Conservation (phyloP, 352 stramenopile genomes). For the Pythium folliculosum region DNA sequence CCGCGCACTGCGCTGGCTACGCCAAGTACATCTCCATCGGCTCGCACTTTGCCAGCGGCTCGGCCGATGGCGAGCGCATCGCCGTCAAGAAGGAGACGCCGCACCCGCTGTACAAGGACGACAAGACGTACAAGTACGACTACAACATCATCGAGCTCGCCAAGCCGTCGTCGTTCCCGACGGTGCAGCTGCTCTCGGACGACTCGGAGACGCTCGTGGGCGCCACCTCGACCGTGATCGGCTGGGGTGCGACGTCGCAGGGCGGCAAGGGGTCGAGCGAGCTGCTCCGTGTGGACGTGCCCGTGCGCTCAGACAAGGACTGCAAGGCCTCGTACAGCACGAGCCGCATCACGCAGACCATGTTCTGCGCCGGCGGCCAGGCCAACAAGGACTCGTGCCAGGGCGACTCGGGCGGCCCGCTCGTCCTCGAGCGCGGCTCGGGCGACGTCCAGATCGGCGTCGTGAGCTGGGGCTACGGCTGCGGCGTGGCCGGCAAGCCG, state of each 20-base stretch:
- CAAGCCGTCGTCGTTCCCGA: background rate
- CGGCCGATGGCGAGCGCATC: slow-evolving; percentile 41
- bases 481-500: slow-evolving; percentile 45
- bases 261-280: slow-evolving; percentile 30
- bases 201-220: slow-evolving; percentile 12
- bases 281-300: slow-evolving; percentile 44
- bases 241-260: slow-evolving; percentile 30
- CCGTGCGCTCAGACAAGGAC: slow-evolving; percentile 36
- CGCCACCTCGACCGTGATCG: slow-evolving; percentile 30
- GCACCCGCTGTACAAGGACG: background rate
- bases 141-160: slow-evolving; percentile 44
- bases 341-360: slow-evolving; percentile 24
- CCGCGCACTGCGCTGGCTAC: slow-evolving; percentile 38
- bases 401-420: slow-evolving; percentile 52
- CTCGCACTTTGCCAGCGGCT: slow-evolving; percentile 52
- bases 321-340: slow-evolving; percentile 25
- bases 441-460: slow-evolving; percentile 50
- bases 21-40: slow-evolving; percentile 53
- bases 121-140: slow-evolving; percentile 28
- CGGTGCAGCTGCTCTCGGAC: background rate
- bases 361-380: slow-evolving; percentile 52
- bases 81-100: slow-evolving; percentile 9
- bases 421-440: slow-evolving; percentile 36
- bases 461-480: slow-evolving; percentile 58
- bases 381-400: slow-evolving; percentile 46